Evolutionary conservation across 352 stramenopile species (phyloP).

Genomic region (Phytopythium kandeliae): DNA sequence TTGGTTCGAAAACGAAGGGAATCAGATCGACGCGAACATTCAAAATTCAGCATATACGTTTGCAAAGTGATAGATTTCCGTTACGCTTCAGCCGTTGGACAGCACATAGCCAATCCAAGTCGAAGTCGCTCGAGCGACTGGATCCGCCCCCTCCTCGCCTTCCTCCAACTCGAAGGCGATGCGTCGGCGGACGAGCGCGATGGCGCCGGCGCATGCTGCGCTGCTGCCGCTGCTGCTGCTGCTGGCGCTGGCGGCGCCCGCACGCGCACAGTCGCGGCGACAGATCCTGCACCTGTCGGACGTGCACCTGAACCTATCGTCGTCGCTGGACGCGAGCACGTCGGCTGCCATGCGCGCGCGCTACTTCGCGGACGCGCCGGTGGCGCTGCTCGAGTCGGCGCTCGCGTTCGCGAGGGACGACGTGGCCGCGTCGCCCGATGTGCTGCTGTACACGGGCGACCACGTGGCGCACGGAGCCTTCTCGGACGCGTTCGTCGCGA

Average conservation of each 20-base stretch:
- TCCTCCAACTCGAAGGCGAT: too few species aligned
- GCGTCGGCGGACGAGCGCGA: neutral
- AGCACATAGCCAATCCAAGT: neutral
- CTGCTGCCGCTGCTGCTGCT: neutral
- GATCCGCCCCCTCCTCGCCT: too few species aligned
- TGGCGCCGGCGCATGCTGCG: neutral
- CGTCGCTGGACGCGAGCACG: constrained; percentile 24
- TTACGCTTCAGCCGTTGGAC: too few species aligned
- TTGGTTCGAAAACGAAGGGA: too few species aligned
- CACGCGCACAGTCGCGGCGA: constrained; percentile 10
- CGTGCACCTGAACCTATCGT: constrained; percentile 77
- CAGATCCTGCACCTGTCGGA: constrained; percentile 82
- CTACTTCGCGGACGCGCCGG: constrained; percentile 49
- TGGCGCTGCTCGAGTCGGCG: constrained; percentile 62
- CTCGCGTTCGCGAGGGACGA: constrained; percentile 53
- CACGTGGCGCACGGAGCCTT: constrained; percentile 60
- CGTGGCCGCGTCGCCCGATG: constrained; percentile 46
- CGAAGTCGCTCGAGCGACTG: too few species aligned
- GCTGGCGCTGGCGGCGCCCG: neutral
- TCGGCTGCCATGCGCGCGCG: constrained; percentile 30
- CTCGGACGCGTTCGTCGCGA: constrained; percentile 53
- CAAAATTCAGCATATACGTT: too few species aligned
- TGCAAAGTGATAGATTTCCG: too few species aligned
- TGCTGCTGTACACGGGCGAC: constrained; percentile 83
- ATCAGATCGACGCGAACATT: too few species aligned